Evolutionary conservation across 2,329 filamentous ascomycete species (phyloP), one percentile per base, ranked within the genome.

Genomic region (Fusarium chlamydosporum): DNA sequence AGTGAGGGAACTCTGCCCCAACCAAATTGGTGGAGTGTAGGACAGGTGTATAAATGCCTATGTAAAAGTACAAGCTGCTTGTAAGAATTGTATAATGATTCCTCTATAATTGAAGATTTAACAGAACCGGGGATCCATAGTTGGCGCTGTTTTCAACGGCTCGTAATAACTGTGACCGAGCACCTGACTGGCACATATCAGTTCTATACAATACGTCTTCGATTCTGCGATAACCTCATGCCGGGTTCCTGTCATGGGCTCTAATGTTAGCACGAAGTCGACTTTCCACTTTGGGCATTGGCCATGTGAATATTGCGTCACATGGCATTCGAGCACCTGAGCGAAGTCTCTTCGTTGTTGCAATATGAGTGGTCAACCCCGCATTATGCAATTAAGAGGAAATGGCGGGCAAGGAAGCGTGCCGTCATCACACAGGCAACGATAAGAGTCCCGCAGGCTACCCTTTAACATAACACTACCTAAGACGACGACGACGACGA

Each of bases 401-500:
- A 50, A 60, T 43, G 33, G 45, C 35, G 40, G 61, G 46, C 46
- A 65, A 59, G 38, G 45, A 29, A 55, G 61, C 48, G 73, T 76
- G 74, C 76, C 76, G 76, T 79, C 76, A 78, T 78, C 74, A 70
- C 70, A 71, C 57, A 74, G 73, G 73, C 71, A 75, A 59, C 73
- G 73, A 75, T 75, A 75, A 75, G 73, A 73, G 67, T 69, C 52
- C 73, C 61, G 52, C 42, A 75, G 72, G 73, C 71, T 74, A 27
- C 67, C 55, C 29, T 42, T 53, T 29, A 60, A 62, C 60, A 62
- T 50, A 51, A 58, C 53, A 53, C 59, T 64, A 68, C 61, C 47
- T 69, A 60, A 40, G 54, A 67, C 68, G 57, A 65, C 72, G 60
- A 67, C 65, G 67, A 68, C 66, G 66, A 65, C 64, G 43, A 71